Percentiles rank a stretch among this genome's conserved stretches.
phyloP scores from a whole-genome alignment of 768 basidiomycete genomes.

The Pleurotus sapidus region DNA sequence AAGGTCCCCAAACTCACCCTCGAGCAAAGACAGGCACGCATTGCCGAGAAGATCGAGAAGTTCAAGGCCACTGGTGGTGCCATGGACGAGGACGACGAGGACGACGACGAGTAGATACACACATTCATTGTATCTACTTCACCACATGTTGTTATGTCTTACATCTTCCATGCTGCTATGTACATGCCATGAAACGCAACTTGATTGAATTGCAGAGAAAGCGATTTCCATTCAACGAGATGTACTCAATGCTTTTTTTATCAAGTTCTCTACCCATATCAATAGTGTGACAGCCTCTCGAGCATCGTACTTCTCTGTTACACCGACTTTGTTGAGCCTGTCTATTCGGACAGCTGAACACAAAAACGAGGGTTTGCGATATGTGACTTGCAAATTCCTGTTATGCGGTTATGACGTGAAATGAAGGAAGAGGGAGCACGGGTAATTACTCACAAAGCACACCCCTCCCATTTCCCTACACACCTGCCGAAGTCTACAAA shows the following conservation, averaged over 20 bases:
- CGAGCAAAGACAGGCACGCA: slow-evolving; percentile 74
- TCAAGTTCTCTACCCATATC: slow-evolving; percentile 52
- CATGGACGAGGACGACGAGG: slow-evolving; percentile 53
- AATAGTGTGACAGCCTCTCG: slow-evolving; percentile 35
- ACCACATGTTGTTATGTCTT: slow-evolving; percentile 13
- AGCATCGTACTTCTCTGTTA: slow-evolving; percentile 38
- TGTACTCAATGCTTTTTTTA: slow-evolving; percentile 32
- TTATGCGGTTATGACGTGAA: neutral
- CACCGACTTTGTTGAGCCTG: slow-evolving; percentile 36
- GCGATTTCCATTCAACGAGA: neutral
- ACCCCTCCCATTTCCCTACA: slow-evolving; percentile 80
- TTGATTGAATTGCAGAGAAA: neutral
- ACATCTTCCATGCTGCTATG: slow-evolving; percentile 6
- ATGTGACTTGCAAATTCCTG: slow-evolving; percentile 66
- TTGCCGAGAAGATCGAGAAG: slow-evolving; percentile 86
- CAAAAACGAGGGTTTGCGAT: slow-evolving; percentile 44
- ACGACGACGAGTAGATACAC: slow-evolving; percentile 60
- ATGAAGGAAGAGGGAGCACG: neutral
- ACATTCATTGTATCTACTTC: slow-evolving; percentile 10
- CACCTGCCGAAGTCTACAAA: slow-evolving; percentile 73
- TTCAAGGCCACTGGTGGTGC: slow-evolving; percentile 73
- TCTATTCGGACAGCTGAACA: slow-evolving; percentile 59
- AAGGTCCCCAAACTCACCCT: slow-evolving; percentile 64
- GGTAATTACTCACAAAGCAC: slow-evolving; percentile 57
- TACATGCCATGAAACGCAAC: neutral